Evolutionary conservation across 768 basidiomycete genomes (phyloP).

Genomic region (Rhodotorula babjevae): DNA sequence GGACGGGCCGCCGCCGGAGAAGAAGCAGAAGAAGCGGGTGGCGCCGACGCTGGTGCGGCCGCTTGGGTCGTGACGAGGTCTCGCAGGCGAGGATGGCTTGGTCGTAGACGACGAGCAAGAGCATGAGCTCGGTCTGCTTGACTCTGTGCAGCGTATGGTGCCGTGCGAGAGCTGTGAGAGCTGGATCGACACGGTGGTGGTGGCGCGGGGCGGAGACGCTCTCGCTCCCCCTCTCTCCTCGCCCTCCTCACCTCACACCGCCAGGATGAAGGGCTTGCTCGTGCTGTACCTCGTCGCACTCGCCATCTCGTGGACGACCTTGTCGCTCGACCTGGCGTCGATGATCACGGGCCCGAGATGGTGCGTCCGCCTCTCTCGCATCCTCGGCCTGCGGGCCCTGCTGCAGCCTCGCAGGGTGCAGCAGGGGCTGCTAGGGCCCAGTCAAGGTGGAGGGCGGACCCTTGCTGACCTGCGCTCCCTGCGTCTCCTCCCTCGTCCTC

Average conservation of each 20-base stretch:
- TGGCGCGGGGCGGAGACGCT: too few species aligned
- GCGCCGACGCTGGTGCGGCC: conserved; percentile 11
- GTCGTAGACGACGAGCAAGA: too few species aligned
- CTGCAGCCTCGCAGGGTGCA: too few species aligned
- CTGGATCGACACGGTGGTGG: too few species aligned
- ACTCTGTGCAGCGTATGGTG: background rate
- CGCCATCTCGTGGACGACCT: conserved; percentile 1
- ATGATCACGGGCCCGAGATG: background rate
- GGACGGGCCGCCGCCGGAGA: background rate
- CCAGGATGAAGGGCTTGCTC: conserved; percentile 14
- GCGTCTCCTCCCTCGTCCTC: too few species aligned
- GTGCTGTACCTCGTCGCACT: conserved; percentile 9
- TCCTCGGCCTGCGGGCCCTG: background rate
- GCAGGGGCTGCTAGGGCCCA: too few species aligned
- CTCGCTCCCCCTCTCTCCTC: background rate
- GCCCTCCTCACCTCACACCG: background rate
- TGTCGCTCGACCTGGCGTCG: background rate
- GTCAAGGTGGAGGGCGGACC: too few species aligned
- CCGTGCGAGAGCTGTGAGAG: too few species aligned
- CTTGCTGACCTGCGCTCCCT: too few species aligned
- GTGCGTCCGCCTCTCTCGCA: background rate
- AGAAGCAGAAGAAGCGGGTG: conserved; percentile 14
- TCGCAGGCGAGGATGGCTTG: background rate
- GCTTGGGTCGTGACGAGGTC: background rate
- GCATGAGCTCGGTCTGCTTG: background rate